Base-by-base conservation (phyloP, 2,329 filamentous ascomycete species). In the Trichophyton verrucosum region DNA sequence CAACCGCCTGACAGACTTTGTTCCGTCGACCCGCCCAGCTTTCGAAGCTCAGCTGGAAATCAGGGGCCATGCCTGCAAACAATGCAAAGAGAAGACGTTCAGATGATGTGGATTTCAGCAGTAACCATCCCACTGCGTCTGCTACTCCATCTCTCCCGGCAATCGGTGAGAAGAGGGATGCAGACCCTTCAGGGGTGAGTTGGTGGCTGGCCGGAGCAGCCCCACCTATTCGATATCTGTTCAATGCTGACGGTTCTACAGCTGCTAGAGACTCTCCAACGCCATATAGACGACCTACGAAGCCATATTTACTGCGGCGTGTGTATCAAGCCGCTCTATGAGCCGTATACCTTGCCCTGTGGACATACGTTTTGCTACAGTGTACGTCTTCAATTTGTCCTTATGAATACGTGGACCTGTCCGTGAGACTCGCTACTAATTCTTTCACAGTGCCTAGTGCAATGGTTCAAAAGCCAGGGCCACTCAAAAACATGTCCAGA, bases 361-460 rank as follows among this genome's bases (percentile, higher is more conserved):
- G 86, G 86, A 2, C 86, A 88, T 70, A 87, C 85, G 5, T 88
- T 86, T 72, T 88, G 86, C 74, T 88, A 88, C 69, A 82, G 80
- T 51, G 81, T 83, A 65, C 71, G 80, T 73, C 33, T 40, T 57
- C n/a, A 6, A 51, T 27, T 15, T 24, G 13, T 51, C 27, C 7
- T 2, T 1, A 7, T 30, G 27, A 2, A 30, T 30, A 30, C 6
- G 1, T 30, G 27, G 27, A 15, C 20, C 3, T 11, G 22, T 6
- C 7, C 4, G 7, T 11, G 13, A 40, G 33, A 9, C 13, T 44
- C 9, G 13, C 9, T 44, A 11, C 59, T 44, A 33, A 46, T 2
- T 38, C 13, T 15, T n/a, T 24, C 64, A 30, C 70, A 83, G 81
- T 83, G 83, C 66, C 74, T 82, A 49, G 78, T 78, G 65, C 80